These are phyloP conservation scores for Toxoplasma gondii DNA, from an alignment of 169 alveolate species.

Conservation along the genomic window DNA sequence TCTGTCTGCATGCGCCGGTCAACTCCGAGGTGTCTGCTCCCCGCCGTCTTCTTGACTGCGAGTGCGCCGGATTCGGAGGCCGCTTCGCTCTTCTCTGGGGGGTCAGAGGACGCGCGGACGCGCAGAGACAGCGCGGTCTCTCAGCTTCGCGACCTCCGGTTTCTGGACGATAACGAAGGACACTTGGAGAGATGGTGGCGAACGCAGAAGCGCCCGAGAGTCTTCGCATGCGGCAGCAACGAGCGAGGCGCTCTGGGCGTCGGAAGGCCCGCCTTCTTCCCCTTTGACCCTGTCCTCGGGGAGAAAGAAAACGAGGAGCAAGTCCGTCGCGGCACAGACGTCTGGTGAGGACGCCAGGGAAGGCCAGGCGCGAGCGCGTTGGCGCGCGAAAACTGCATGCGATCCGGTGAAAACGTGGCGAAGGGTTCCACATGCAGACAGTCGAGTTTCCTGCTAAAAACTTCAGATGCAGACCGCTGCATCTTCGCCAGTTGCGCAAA, in stretches of 20 bases:
- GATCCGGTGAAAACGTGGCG: too few relatives aligned
- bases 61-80: background rate
- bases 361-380: background rate
- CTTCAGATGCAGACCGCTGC: too few relatives aligned
- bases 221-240: conserved; percentile 53
- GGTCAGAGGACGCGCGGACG: background rate
- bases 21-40: background rate
- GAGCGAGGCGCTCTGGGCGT: conserved; percentile 61
- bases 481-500: too few relatives aligned
- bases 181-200: background rate
- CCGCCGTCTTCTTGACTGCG: background rate
- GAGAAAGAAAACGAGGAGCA: conserved; percentile 45
- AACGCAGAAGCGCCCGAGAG: background rate
- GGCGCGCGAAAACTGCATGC: too few relatives aligned
- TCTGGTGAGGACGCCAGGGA: conserved; percentile 21
- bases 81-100: too few relatives aligned
- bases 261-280: conserved; percentile 62
- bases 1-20: background rate
- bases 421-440: too few relatives aligned
- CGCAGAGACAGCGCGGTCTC: background rate
- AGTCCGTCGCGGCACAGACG: conserved; percentile 38
- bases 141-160: background rate
- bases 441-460: too few relatives aligned
- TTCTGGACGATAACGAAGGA: conserved; percentile 6
- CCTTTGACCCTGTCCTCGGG: conserved; percentile 55